These are phyloP conservation scores for Adansonia rubrostipa DNA, from an alignment of 441 rosid species.

Conservation along the genomic window DNA sequence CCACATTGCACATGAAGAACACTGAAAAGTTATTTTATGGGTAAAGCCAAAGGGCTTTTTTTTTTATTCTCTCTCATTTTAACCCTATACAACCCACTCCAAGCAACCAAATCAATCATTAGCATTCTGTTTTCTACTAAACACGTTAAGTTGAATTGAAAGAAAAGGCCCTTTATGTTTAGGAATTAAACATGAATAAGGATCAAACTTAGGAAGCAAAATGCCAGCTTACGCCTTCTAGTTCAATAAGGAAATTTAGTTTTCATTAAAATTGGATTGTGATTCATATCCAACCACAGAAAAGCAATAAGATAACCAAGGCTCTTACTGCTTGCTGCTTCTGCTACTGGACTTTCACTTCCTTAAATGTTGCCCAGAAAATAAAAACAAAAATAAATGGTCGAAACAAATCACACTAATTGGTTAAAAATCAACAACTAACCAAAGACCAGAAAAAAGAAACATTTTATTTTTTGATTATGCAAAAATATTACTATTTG, in stretches of 20 bases:
- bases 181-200: not conserved
- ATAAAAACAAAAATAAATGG: not conserved
- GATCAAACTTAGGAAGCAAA: constrained; percentile 11
- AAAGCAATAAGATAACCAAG: not conserved
- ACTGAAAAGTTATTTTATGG: not conserved
- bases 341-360: no score
- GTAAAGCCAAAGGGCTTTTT: not conserved
- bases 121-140: not conserved
- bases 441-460: not conserved
- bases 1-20: not conserved
- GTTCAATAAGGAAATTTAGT: not conserved
- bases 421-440: not conserved
- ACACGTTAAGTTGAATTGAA: not conserved
- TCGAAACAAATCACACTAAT: not conserved
- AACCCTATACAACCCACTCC: not conserved
- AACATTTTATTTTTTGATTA: not conserved
- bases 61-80: not conserved
- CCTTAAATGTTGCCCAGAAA: not conserved
- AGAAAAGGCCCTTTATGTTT: not conserved
- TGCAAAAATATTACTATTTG: not conserved
- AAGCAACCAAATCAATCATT: not conserved
- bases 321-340: not conserved
- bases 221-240: not conserved
- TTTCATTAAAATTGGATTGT: not conserved
- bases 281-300: not conserved